A percentile compares a stretch with the other conserved stretches of the same genome.
Evolutionary conservation across 139 green algal species (phyloP).

Genomic region (Haematococcus sp.): DNA sequence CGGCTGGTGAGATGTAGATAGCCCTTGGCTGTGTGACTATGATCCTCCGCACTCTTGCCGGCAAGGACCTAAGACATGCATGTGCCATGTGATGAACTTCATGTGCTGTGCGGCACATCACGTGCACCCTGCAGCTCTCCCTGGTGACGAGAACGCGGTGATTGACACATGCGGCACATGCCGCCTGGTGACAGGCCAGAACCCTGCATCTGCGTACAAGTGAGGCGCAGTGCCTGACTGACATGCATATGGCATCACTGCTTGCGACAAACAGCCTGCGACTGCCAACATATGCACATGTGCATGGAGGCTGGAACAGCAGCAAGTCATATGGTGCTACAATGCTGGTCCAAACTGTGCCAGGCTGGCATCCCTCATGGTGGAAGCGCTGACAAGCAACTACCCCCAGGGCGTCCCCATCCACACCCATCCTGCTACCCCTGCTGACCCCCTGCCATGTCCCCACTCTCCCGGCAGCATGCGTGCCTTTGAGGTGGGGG

Average conservation of each 20-base stretch:
- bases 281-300: not conserved
- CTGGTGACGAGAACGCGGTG: no score
- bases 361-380: not conserved
- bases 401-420: not conserved
- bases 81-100: no score
- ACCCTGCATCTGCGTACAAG: not conserved
- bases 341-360: not conserved
- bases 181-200: conserved; percentile 1
- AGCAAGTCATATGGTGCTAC: no score
- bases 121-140: no score
- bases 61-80: no score
- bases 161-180: no score
- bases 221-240: not conserved
- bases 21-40: no score
- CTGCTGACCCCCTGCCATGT: no score
- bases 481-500: not conserved
- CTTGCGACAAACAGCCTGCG: not conserved
- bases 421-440: no score
- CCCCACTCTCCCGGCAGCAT: not conserved
- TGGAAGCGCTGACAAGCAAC: conserved; percentile 1
- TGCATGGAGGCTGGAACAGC: no score
- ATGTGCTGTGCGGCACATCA: no score
- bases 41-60: no score
- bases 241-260: not conserved
- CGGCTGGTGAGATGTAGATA: not conserved